Evolutionary conservation across 2,329 filamentous ascomycete genomes (phyloP), one percentile per base, ranked within the genome.

Genomic region (Fusarium verticillioides): DNA sequence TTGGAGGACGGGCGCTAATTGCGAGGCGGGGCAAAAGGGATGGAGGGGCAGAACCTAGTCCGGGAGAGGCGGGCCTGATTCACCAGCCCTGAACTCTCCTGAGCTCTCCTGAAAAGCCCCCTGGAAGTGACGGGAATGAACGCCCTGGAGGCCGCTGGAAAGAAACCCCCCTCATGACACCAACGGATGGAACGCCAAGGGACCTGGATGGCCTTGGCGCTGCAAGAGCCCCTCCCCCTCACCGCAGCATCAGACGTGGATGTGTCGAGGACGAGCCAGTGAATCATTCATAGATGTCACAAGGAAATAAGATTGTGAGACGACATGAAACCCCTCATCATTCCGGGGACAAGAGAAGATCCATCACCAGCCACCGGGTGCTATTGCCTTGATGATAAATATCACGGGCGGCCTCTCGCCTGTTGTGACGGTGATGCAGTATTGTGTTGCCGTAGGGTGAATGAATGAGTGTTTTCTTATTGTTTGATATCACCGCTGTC

Each of bases 161-260:
- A 46, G 53, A 56, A 56, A 42, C 30, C 37, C 56, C 37, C 34
- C 49, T 34, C 42, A 63, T 21, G 42, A 46, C 39, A 47, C 40
- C 18, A 46, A 28, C 26, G 26, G 30, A 54, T 53, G 36, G n/a
- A 39, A 60, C 47, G 71, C 71, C 71, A 74, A 74, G 71, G 61
- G 67, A 60, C 71, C 57, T 74, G 71, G 66, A 59, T 58, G 46
- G 44, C 23, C 71, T 74, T 74, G 71, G 71, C 71, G 42, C 67
- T 74, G 71, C 71, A 69, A 60, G 60, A 64, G 71, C 56, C 71
- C 67, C 67, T 74, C 59, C 71, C 70, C 67, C 67, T 74, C 71
- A 74, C 71, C 70, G 62, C 59, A 74, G 62, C 53, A 63, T 65
- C 40, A 69, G 52, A 69, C 64, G 52, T 49, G 42, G 39, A 58